Conservation (phyloP, 768 basidiomycete genomes). For the Psilocybe subaeruginosa region DNA sequence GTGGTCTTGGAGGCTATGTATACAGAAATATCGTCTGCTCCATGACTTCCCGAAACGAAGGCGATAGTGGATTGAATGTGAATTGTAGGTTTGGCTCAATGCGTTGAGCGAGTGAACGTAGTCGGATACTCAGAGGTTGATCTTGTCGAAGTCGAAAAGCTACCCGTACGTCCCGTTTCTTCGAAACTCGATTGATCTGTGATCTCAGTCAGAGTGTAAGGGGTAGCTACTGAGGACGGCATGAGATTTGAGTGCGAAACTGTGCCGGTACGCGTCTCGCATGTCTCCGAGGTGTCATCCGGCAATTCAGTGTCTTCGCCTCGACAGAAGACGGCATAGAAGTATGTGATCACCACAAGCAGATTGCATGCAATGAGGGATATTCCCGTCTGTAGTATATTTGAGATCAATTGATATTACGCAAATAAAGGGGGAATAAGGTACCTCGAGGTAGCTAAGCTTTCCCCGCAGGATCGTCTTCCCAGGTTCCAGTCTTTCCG, state of each 20-base stretch:
- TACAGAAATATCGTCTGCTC: background rate
- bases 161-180: background rate
- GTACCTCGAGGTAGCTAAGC: conserved; percentile 16
- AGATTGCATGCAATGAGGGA: conserved; percentile 16
- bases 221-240: background rate
- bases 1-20: background rate
- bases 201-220: conserved; percentile 2
- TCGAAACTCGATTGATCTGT: background rate
- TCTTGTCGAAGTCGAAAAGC: background rate
- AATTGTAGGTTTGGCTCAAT: background rate
- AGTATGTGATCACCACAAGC: conserved; percentile 14
- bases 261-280: background rate
- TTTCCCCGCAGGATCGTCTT: conserved; percentile 9
- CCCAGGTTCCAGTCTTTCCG: conserved; percentile 18
- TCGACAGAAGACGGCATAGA: conserved; percentile 7
- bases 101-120: background rate
- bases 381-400: conserved; percentile 8
- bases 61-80: background rate
- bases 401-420: background rate
- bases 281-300: background rate
- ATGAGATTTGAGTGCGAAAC: background rate
- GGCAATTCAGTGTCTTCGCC: conserved; percentile 6
- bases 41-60: background rate
- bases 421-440: background rate
- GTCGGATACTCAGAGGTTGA: background rate